These are phyloP conservation scores for Podospora conica DNA, from an alignment of 495 filamentous ascomycete genomes.

Conservation along the genomic window DNA sequence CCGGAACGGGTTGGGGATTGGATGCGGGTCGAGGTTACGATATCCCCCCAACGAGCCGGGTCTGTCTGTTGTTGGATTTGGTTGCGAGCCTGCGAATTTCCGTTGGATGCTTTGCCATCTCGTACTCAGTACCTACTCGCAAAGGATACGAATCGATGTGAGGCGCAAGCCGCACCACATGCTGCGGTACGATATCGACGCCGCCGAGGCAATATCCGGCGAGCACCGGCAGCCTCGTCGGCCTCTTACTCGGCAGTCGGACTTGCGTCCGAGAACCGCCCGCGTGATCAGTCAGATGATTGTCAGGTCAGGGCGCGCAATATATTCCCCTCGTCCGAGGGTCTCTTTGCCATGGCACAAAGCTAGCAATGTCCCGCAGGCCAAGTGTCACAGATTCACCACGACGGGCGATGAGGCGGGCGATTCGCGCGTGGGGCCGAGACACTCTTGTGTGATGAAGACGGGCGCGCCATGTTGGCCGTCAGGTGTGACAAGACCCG, in stretches of 20 bases:
- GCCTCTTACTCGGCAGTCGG: neutral
- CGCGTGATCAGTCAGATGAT: neutral
- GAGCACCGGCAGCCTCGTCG: neutral
- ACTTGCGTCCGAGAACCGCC: neutral
- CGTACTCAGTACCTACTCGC: too few relatives aligned
- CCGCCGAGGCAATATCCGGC: neutral
- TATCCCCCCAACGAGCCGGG: neutral
- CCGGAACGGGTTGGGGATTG: neutral
- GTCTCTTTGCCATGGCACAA: neutral
- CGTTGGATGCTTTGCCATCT: neutral
- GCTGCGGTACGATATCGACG: neutral
- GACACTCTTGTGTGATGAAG: neutral
- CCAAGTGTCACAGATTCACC: neutral
- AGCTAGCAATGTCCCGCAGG: neutral
- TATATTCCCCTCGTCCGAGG: neutral
- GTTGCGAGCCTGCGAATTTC: neutral
- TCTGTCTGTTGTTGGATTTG: neutral
- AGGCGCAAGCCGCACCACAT: neutral
- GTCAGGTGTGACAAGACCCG: neutral
- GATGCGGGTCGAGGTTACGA: neutral
- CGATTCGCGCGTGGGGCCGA: neutral
- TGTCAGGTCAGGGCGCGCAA: neutral
- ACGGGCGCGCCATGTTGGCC: neutral
- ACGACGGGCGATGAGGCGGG: neutral
- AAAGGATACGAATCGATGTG: too few relatives aligned